These are phyloP conservation scores for Phaffia rhodozyma DNA, from an alignment of 1,284 basidiomycete species.

Conservation along the genomic window DNA sequence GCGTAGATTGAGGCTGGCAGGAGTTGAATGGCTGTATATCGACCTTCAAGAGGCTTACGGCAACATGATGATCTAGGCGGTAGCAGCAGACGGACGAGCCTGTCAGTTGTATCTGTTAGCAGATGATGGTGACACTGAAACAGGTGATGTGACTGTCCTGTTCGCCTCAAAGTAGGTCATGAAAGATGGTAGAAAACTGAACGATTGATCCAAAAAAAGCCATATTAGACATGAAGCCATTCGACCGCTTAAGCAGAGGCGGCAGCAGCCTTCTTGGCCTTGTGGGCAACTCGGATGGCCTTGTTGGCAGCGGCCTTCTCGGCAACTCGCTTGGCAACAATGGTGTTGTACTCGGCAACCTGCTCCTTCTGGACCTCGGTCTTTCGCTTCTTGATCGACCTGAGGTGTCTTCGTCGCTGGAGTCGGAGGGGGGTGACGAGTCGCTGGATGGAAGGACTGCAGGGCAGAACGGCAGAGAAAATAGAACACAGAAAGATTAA, in stretches of 20 bases:
- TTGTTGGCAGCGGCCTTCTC: constrained; percentile 56
- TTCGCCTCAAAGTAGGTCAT: background rate
- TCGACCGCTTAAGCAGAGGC: background rate
- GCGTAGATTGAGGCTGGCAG: no score
- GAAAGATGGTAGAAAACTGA: background rate
- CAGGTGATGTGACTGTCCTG: no score
- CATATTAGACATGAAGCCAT: background rate
- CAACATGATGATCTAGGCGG: no score
- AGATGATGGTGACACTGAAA: no score
- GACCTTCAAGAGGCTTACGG: no score
- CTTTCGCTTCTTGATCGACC: constrained; percentile 75
- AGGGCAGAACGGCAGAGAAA: background rate
- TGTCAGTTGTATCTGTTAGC: no score
- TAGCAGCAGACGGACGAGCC: no score
- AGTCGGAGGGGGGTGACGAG: constrained; percentile 88
- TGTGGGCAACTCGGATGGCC: constrained; percentile 47
- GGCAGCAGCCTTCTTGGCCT: constrained; percentile 34
- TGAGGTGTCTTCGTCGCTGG: constrained; percentile 91
- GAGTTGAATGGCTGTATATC: no score
- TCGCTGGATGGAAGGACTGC: constrained; percentile 66
- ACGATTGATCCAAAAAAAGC: background rate
- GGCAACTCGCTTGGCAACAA: constrained; percentile 78
- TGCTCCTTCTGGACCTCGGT: constrained; percentile 88
- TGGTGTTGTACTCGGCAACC: constrained; percentile 78
- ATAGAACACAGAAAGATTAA: background rate